Evolutionary conservation across 108 stramenopile species (phyloP).

Genomic region (Fragilaria radians): DNA sequence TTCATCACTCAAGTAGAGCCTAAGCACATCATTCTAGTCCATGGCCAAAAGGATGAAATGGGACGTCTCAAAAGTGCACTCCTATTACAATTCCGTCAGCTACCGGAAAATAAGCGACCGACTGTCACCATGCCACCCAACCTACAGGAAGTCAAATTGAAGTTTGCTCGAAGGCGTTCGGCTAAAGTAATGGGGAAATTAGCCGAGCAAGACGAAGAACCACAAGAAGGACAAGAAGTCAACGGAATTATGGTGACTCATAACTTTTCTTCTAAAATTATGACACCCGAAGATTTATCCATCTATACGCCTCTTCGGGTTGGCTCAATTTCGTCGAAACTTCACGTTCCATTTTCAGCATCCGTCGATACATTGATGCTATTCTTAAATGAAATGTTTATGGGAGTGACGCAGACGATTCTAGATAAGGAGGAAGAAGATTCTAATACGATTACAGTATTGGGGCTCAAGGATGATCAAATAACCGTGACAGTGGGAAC

Average conservation of each 20-base stretch:
- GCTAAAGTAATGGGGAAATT: constrained; percentile 88
- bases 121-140: constrained; percentile 88
- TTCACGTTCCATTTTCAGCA: constrained; percentile 86
- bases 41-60: constrained; percentile 98
- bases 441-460: constrained; percentile 34
- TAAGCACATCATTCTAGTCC: constrained; percentile 94
- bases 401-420: constrained; percentile 45
- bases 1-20: constrained; percentile 89
- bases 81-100: constrained; percentile 68
- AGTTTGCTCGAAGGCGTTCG: constrained; percentile 78
- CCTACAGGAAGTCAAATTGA: constrained; percentile 75
- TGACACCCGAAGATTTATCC: constrained; percentile 75
- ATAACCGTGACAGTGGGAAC: constrained; percentile 59
- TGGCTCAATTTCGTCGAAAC: constrained; percentile 71
- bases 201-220: constrained; percentile 44
- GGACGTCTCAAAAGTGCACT: constrained; percentile 81
- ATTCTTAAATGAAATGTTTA: constrained; percentile 80
- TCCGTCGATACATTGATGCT: constrained; percentile 61
- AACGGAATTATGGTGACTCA: constrained; percentile 80
- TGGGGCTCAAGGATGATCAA: constrained; percentile 59
- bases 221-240: constrained; percentile 62
- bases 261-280: constrained; percentile 78
- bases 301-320: constrained; percentile 85
- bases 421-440: constrained; percentile 11
- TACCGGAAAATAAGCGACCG: constrained; percentile 79